A percentile compares a stretch with the other conserved stretches of the same genome.
Conservation (phyloP, 768 basidiomycete species). For the Scleroderma bovista region DNA sequence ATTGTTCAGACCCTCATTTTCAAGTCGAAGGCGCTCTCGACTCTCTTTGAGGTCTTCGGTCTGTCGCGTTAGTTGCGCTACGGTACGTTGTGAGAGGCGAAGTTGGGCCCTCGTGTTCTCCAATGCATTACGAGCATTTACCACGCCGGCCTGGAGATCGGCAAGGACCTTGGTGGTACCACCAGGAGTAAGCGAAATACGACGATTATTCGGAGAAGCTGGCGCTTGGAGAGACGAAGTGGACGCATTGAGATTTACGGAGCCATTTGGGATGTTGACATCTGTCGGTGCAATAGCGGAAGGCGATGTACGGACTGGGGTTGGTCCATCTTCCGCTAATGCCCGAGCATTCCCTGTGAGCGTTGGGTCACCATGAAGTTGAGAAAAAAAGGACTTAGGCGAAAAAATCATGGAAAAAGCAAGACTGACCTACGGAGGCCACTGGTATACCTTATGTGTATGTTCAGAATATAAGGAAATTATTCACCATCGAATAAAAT, state of each 20-base stretch:
- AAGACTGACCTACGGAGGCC: slow-evolving; percentile 64
- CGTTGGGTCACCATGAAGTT: slow-evolving; percentile 13
- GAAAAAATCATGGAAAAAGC: slow-evolving; percentile 3
- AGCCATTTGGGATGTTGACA: slow-evolving; percentile 20
- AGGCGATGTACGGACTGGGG: slow-evolving; percentile 30
- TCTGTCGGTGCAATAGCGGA: slow-evolving; percentile 31
- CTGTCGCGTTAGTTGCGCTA: slow-evolving; percentile 78
- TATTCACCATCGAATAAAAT: slow-evolving; percentile 11
- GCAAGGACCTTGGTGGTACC: slow-evolving; percentile 86
- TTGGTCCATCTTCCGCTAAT: slow-evolving; percentile 67
- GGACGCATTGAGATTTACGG: slow-evolving; percentile 31
- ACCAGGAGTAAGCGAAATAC: slow-evolving; percentile 61
- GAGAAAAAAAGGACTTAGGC: slow-evolving; percentile 13
- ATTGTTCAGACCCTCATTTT: slow-evolving; percentile 85
- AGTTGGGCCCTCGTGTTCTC: slow-evolving; percentile 86
- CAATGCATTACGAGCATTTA: slow-evolving; percentile 71
- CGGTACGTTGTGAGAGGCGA: slow-evolving; percentile 73
- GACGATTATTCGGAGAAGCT: slow-evolving; percentile 42
- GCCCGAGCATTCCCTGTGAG: slow-evolving; percentile 74
- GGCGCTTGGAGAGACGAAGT: slow-evolving; percentile 37
- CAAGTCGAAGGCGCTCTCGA: slow-evolving; percentile 72
- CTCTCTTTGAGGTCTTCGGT: slow-evolving; percentile 88
- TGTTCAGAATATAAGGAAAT: slow-evolving; percentile 21
- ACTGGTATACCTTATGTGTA: slow-evolving; percentile 76
- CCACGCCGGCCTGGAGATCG: slow-evolving; percentile 79